Evolutionary conservation across 352 stramenopile species (phyloP).

Genomic region (Lagenidium giganteum): DNA sequence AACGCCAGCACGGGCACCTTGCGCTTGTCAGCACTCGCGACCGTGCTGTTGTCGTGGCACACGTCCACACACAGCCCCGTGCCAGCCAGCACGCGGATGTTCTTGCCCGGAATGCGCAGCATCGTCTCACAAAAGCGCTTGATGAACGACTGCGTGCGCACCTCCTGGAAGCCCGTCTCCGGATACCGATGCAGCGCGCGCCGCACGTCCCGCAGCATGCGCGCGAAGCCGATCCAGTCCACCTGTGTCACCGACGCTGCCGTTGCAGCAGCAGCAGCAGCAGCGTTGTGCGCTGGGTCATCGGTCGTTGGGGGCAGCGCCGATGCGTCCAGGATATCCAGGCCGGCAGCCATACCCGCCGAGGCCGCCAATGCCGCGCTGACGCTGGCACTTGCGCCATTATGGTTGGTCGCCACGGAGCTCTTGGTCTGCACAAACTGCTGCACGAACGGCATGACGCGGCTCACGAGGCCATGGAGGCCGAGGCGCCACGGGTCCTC

Average conservation of each 20-base stretch:
- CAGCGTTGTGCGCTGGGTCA: too few species aligned
- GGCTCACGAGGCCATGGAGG: conserved; percentile 33
- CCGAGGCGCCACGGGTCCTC: conserved; percentile 74
- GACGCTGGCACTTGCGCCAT: conserved; percentile 12
- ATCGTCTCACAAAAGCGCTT: conserved; percentile 73
- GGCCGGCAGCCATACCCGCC: neutral
- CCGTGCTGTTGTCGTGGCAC: conserved; percentile 58
- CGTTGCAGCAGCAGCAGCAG: too few species aligned
- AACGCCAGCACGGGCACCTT: conserved; percentile 88
- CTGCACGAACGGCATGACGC: conserved; percentile 59
- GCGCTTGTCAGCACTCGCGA: conserved; percentile 40
- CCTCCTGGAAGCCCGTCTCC: conserved; percentile 90
- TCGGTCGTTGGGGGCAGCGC: too few species aligned
- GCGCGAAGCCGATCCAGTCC: conserved; percentile 67
- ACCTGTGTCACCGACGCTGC: conserved; percentile 19
- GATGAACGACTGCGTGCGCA: conserved; percentile 85
- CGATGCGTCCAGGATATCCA: conserved; percentile 3
- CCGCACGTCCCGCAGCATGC: conserved; percentile 73
- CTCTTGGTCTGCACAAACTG: conserved; percentile 49
- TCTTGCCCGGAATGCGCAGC: conserved; percentile 70
- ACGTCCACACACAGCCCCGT: conserved; percentile 91
- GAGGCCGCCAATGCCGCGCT: neutral
- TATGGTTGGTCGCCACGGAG: too few species aligned
- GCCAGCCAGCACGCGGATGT: conserved; percentile 70
- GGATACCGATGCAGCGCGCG: conserved; percentile 86